Evolutionary conservation across 2,329 filamentous ascomycete species (phyloP).

Genomic region (Sarocladiaceae sp.): DNA sequence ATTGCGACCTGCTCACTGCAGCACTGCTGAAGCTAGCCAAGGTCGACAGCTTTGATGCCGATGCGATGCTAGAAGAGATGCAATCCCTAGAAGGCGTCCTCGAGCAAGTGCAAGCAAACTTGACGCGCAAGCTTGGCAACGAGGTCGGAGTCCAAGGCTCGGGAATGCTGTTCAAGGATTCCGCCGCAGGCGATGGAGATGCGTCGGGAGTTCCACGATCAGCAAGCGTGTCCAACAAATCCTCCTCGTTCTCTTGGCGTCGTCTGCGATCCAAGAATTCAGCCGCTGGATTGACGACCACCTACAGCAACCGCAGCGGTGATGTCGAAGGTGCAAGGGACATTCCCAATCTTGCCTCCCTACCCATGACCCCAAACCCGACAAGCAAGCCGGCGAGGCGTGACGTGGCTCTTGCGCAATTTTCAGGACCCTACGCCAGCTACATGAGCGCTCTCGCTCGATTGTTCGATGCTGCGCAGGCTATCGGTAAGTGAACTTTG

Average conservation of each 20-base stretch:
- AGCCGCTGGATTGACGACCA: conserved; percentile 49
- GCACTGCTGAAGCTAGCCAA: conserved; percentile 75
- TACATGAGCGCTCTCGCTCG: conserved; percentile 90
- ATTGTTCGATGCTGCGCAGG: conserved; percentile 87
- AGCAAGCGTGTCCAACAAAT: conserved; percentile 62
- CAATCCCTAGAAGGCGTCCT: conserved; percentile 78
- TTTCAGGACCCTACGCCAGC: conserved; percentile 75
- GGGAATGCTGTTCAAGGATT: conserved; percentile 67
- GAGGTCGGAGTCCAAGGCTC: conserved; percentile 82
- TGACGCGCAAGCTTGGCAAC: conserved; percentile 81
- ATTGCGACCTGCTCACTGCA: conserved; percentile 85
- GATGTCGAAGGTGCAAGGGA: conserved; percentile 23
- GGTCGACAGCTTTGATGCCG: conserved; percentile 85
- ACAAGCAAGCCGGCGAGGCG: conserved; percentile 65
- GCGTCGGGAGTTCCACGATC: conserved; percentile 42
- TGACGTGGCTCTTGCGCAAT: conserved; percentile 61
- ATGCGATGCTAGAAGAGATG: conserved; percentile 91
- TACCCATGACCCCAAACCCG: conserved; percentile 68
- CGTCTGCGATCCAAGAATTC: conserved; percentile 88
- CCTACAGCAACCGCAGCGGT: conserved; percentile 31
- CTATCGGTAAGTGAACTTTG: conserved; percentile 63
- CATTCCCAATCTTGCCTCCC: conserved; percentile 54
- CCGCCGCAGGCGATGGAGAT: conserved; percentile 40
- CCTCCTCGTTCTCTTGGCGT: conserved; percentile 72
- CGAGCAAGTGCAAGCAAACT: conserved; percentile 71